phyloP scores from a whole-genome alignment of 1,284 basidiomycete genomes.

The Puccinia novopanici region DNA sequence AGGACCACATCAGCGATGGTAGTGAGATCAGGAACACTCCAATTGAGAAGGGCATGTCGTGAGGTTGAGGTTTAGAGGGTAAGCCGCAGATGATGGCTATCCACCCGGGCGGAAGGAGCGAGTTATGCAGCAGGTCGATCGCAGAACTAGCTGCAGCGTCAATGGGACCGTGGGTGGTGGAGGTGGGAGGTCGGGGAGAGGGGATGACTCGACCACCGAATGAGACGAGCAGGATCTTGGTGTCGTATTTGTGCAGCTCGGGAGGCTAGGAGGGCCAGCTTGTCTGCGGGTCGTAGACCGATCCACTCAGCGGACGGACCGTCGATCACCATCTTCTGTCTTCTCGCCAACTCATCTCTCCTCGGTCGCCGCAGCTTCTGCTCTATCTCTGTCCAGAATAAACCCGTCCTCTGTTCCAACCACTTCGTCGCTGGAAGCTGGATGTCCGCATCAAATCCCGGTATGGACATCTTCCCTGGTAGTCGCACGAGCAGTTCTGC shows the following conservation, averaged over 20 bases:
- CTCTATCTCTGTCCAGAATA: conserved; percentile 64
- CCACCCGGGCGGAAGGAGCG: conserved; percentile 68
- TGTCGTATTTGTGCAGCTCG: conserved; percentile 61
- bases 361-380: conserved; percentile 9
- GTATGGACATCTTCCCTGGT: conserved; percentile 73
- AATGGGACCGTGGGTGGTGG: not conserved
- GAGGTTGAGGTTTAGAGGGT: conserved; percentile 60
- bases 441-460: conserved; percentile 65
- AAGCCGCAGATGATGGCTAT: conserved; percentile 73
- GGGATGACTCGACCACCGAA: conserved; percentile 76
- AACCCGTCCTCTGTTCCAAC: conserved; percentile 64
- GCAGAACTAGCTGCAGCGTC: not conserved
- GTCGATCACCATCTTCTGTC: conserved; percentile 58
- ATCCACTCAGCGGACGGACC: conserved; percentile 64
- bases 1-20: conserved; percentile 73
- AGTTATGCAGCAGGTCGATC: conserved; percentile 50
- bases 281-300: conserved; percentile 63
- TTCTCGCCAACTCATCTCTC: not conserved
- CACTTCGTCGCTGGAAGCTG: conserved; percentile 68
- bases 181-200: conserved; percentile 60
- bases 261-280: conserved; percentile 64
- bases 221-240: conserved; percentile 69
- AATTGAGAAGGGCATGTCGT: conserved; percentile 62
- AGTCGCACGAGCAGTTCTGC: conserved; percentile 71
- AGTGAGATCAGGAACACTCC: conserved; percentile 72